Evolutionary conservation across 148 eudicot genomes (phyloP).

Genomic region (Rhododendron mucronatum): DNA sequence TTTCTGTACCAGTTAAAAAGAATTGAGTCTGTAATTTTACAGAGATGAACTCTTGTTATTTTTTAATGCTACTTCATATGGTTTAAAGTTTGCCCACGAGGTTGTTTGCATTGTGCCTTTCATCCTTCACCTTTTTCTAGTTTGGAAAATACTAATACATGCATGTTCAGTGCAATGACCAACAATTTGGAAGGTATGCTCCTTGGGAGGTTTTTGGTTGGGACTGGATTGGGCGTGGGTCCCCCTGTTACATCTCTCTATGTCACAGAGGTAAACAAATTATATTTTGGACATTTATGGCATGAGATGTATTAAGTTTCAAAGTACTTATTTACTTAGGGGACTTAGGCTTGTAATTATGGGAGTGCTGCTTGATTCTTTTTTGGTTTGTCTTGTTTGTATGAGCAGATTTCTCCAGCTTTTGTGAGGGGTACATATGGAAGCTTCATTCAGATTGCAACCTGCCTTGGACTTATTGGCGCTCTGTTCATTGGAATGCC

Average conservation of each 20-base stretch:
- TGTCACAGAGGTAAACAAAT: slow-evolving; percentile 66
- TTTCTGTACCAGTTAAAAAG: neutral
- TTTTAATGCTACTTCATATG: neutral
- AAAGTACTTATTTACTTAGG: neutral
- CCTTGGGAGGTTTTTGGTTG: slow-evolving; percentile 82
- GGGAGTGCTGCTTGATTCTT: neutral
- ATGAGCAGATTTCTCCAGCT: slow-evolving; percentile 80
- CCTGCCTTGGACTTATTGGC: slow-evolving; percentile 76
- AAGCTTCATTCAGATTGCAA: slow-evolving; percentile 91
- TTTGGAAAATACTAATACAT: slow-evolving; percentile 12
- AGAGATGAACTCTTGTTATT: neutral
- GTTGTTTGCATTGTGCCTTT: neutral
- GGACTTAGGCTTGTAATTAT: neutral
- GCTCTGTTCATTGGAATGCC: slow-evolving; percentile 82
- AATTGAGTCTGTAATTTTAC: neutral
- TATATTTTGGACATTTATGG: neutral
- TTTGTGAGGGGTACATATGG: slow-evolving; percentile 97
- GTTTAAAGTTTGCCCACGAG: neutral
- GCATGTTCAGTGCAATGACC: slow-evolving; percentile 65
- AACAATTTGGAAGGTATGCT: slow-evolving; percentile 75
- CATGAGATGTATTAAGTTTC: neutral
- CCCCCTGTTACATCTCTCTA: slow-evolving; percentile 92
- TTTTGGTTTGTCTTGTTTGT: slow-evolving; percentile 9
- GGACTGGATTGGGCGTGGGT: slow-evolving; percentile 83
- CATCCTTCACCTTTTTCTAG: neutral